Percentiles rank a stretch among this genome's conserved stretches.
Evolutionary conservation across 2,329 filamentous ascomycete genomes (phyloP).

Genomic region (Penicillium sp.): DNA sequence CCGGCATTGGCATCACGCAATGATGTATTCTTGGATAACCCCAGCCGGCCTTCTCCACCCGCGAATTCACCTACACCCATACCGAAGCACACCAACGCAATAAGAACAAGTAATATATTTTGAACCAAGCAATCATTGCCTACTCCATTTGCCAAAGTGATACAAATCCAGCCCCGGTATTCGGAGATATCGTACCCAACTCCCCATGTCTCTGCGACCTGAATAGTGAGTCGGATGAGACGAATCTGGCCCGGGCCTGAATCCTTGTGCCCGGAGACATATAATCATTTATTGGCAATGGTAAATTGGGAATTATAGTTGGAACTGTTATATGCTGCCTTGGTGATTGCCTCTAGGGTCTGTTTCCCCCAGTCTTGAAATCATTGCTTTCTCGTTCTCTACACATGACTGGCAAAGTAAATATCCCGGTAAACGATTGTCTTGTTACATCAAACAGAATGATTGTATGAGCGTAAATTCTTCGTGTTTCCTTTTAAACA

Average conservation of each 20-base stretch:
- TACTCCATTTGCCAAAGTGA: constrained; percentile 2
- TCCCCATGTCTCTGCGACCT: constrained; percentile 2
- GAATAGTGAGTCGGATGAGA: constrained; percentile 3
- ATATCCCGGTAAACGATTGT: not conserved
- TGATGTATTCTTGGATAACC: not conserved
- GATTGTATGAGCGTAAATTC: not conserved
- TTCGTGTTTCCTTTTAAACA: constrained; percentile 11
- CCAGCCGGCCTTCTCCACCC: not conserved
- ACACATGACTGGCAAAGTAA: not conserved
- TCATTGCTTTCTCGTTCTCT: not conserved
- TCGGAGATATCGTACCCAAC: not conserved
- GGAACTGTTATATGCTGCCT: not conserved
- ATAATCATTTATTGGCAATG: not conserved
- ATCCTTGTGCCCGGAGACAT: not conserved
- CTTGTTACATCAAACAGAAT: not conserved
- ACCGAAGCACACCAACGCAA: not conserved
- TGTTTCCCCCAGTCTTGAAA: not conserved
- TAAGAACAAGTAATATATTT: not conserved
- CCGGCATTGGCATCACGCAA: not conserved
- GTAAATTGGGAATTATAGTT: not conserved
- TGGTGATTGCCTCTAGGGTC: not conserved
- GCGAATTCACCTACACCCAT: not conserved
- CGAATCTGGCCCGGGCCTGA: not conserved
- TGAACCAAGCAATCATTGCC: not conserved
- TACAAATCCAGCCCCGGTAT: not conserved